Percentiles rank a stretch among this genome's conserved stretches.
phyloP scores from a whole-genome alignment of 768 basidiomycete species.

The Fomitopsis pulvina region DNA sequence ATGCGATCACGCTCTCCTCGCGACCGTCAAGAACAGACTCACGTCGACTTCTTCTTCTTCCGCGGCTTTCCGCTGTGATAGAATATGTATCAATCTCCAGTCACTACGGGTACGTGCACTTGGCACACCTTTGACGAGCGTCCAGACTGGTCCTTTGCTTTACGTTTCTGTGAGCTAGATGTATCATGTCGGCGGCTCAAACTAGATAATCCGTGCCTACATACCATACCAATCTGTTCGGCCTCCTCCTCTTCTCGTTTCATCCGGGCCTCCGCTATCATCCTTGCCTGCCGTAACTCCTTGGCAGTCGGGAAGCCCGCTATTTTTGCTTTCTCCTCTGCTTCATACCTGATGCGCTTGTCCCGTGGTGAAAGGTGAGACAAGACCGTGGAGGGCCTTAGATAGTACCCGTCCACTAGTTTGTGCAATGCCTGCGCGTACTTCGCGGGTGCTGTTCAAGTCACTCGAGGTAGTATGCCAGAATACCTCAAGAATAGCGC shows the following conservation, averaged over 20 bases:
- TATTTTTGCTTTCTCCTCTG: slow-evolving; percentile 70
- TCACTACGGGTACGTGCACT: not conserved
- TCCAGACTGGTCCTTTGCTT: slow-evolving; percentile 42
- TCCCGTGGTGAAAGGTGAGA: slow-evolving; percentile 79
- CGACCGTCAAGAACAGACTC: slow-evolving; percentile 21
- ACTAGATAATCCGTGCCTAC: slow-evolving; percentile 19
- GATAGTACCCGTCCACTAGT: slow-evolving; percentile 65
- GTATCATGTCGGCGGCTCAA: slow-evolving; percentile 4
- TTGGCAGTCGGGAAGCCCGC: slow-evolving; percentile 75
- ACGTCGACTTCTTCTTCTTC: slow-evolving; percentile 68
- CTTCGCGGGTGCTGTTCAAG: slow-evolving; percentile 27
- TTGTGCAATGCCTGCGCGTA: slow-evolving; percentile 61
- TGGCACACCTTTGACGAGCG: slow-evolving; percentile 47
- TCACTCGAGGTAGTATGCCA: not conserved
- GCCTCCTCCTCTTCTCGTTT: slow-evolving; percentile 69
- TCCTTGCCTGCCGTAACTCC: slow-evolving; percentile 67
- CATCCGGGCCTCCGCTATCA: slow-evolving; percentile 54
- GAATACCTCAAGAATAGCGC: not conserved
- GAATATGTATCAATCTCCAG: slow-evolving; percentile 11
- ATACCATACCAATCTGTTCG: slow-evolving; percentile 66
- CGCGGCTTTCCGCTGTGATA: slow-evolving; percentile 34
- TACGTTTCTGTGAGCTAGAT: slow-evolving; percentile 49
- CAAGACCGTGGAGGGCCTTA: slow-evolving; percentile 72
- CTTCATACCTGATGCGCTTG: slow-evolving; percentile 74
- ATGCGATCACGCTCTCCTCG: not conserved